Conservation (phyloP, 164 flowering plant genomes). For the Aristolochia contorta region DNA sequence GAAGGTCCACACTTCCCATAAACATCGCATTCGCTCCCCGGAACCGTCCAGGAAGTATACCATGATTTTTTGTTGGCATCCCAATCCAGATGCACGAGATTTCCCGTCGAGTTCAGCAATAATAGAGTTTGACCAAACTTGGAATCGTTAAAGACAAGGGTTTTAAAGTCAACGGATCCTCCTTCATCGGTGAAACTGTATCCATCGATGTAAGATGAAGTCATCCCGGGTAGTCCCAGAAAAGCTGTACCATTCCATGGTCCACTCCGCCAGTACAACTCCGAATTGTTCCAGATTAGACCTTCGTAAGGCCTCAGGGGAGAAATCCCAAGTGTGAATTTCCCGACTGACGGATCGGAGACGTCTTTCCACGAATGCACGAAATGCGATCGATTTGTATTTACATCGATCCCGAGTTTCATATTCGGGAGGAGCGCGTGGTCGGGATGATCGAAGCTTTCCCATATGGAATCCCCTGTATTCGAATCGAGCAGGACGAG, state of each 20-base stretch:
- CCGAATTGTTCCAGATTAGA: background rate
- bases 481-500: too few species aligned
- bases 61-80: background rate
- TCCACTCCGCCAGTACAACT: background rate
- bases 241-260: background rate
- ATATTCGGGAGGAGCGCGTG: too few species aligned
- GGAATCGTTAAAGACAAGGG: background rate
- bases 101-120: background rate
- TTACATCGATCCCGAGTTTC: too few species aligned
- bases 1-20: too few species aligned
- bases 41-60: background rate
- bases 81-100: background rate
- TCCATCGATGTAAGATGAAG: background rate
- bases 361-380: too few species aligned
- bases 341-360: background rate
- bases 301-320: background rate
- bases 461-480: too few species aligned
- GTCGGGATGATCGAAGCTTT: too few species aligned
- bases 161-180: background rate
- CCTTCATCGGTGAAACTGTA: background rate
- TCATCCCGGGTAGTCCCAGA: background rate
- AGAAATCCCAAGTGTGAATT: too few species aligned
- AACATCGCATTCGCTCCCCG: conserved; percentile 11
- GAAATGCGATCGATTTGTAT: background rate
- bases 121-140: background rate